Evolutionary conservation across 148 eudicot species (phyloP).

Genomic region (Arctostaphylos glauca): DNA sequence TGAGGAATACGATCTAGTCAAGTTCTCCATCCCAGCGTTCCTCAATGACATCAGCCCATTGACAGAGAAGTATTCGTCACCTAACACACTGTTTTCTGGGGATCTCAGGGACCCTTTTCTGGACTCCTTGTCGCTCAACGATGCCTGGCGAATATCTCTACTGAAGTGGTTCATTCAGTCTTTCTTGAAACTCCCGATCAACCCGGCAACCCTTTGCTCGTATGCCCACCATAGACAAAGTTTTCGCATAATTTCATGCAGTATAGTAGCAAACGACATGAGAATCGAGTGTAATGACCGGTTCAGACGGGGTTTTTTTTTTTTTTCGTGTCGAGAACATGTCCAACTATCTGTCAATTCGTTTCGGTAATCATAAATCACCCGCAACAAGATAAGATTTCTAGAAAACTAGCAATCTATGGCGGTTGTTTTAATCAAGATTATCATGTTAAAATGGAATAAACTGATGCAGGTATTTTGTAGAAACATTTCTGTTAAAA

Average conservation of each 20-base stretch:
- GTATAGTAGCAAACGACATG: neutral
- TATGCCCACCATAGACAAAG: conserved; percentile 26
- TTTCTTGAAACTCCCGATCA: conserved; percentile 16
- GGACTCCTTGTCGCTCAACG: conserved; percentile 36
- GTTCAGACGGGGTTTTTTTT: neutral
- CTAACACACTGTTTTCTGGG: conserved; percentile 47
- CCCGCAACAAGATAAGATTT: neutral
- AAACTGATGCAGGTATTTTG: neutral
- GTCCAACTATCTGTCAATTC: neutral
- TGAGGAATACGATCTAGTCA: neutral
- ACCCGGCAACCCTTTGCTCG: conserved; percentile 46
- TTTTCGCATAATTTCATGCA: conserved; percentile 21
- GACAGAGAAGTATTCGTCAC: conserved; percentile 34
- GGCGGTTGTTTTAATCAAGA: neutral
- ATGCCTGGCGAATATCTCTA: conserved; percentile 37
- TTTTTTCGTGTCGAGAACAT: neutral
- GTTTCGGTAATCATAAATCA: neutral
- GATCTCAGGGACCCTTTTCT: conserved; percentile 29
- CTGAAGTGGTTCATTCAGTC: conserved; percentile 48
- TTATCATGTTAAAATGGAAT: neutral
- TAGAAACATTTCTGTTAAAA: neutral
- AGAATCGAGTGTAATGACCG: neutral
- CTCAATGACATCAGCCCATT: conserved; percentile 39
- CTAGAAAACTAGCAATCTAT: no score
- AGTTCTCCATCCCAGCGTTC: conserved; percentile 56